These are phyloP conservation scores for Brassica incana DNA, from an alignment of 345 rosid species.

Conservation along the genomic window DNA sequence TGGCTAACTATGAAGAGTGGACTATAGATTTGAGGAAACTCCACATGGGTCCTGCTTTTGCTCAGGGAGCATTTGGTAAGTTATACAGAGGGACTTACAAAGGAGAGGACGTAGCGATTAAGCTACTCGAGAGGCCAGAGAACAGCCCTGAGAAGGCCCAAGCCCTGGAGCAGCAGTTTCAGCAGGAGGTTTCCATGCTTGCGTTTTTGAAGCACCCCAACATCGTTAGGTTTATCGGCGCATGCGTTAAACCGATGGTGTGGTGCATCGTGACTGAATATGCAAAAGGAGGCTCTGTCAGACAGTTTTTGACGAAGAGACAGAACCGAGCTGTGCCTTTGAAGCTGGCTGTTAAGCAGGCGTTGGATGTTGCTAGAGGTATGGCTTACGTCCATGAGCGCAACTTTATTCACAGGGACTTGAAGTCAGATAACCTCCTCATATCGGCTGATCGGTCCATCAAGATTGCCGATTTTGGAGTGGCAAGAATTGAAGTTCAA, in stretches of 20 bases:
- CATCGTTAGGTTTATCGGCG: conserved; percentile 42
- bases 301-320: conserved; percentile 44
- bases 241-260: conserved; percentile 45
- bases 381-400: conserved; percentile 52
- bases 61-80: conserved; percentile 67
- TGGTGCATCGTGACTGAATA: conserved; percentile 51
- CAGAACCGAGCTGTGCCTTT: conserved; percentile 49
- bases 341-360: conserved; percentile 48
- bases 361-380: conserved; percentile 55
- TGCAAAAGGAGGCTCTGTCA: conserved; percentile 48
- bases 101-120: conserved; percentile 53
- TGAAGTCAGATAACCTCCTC: conserved; percentile 54
- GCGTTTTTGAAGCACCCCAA: conserved; percentile 42
- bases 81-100: conserved; percentile 50
- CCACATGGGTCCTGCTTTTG: conserved; percentile 58
- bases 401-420: conserved; percentile 49
- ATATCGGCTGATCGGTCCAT: conserved; percentile 49
- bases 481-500: conserved; percentile 50
- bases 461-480: conserved; percentile 58
- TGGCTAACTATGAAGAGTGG: conserved; percentile 59
- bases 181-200: conserved; percentile 46
- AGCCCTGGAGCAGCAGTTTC: conserved; percentile 46
- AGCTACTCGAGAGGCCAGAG: conserved; percentile 45
- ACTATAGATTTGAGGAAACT: conserved; percentile 60
- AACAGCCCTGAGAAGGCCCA: conserved; percentile 40